These are phyloP conservation scores for Testicularia cyperi DNA, from an alignment of 1,284 basidiomycete genomes.

Conservation along the genomic window DNA sequence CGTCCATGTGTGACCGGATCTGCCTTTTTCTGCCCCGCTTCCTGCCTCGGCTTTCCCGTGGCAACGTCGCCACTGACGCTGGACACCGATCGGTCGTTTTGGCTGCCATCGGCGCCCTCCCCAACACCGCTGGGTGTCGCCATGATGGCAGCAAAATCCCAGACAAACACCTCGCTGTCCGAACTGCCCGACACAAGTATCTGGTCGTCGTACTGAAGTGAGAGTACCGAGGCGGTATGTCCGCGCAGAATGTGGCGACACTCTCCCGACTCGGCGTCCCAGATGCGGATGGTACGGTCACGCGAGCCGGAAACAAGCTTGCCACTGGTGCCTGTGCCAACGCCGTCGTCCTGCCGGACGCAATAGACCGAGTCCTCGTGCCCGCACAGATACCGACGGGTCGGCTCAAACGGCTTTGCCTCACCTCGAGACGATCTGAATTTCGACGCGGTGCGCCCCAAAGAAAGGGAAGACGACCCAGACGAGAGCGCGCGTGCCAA, in stretches of 20 bases:
- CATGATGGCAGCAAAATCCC: slow-evolving; percentile 39
- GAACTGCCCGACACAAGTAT: slow-evolving; percentile 46
- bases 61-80: too few species aligned
- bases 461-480: neutral
- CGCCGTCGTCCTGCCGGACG: slow-evolving; percentile 36
- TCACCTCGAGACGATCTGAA: neutral
- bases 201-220: slow-evolving; percentile 44
- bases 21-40: neutral
- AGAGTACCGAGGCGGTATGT: slow-evolving; percentile 42
- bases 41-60: too few species aligned
- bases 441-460: neutral
- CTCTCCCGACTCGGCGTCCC: slow-evolving; percentile 38
- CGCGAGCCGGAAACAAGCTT: slow-evolving; percentile 43
- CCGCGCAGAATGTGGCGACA: slow-evolving; percentile 40
- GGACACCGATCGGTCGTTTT: too few species aligned
- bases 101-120: neutral
- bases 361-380: slow-evolving; percentile 49
- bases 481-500: slow-evolving; percentile 6
- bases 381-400: slow-evolving; percentile 28
- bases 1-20: slow-evolving; percentile 12
- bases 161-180: slow-evolving; percentile 39
- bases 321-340: slow-evolving; percentile 30
- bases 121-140: neutral
- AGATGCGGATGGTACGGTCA: slow-evolving; percentile 43
- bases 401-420: slow-evolving; percentile 17